These are phyloP conservation scores for Xylariaceae sp. DNA, from an alignment of 2,329 filamentous ascomycete genomes.

Conservation along the genomic window DNA sequence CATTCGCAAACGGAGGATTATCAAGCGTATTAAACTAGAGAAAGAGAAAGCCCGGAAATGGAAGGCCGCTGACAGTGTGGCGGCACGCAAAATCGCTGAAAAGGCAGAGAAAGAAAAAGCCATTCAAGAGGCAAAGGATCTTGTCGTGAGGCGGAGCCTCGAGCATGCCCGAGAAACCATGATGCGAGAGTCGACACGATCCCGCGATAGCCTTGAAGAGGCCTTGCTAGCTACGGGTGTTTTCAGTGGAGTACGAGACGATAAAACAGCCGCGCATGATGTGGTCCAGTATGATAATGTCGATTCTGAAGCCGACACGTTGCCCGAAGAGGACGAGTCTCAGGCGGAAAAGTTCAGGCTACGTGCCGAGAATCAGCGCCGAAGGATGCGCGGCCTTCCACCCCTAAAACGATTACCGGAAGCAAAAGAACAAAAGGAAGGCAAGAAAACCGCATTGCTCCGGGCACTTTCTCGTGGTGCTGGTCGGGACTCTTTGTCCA, in stretches of 20 bases:
- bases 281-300: conserved; percentile 19
- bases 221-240: conserved; percentile 29
- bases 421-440: conserved; percentile 24
- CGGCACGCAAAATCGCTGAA: conserved; percentile 24
- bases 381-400: conserved; percentile 26
- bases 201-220: conserved; percentile 25
- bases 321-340: conserved; percentile 8
- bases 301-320: conserved; percentile 9
- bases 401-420: conserved; percentile 26
- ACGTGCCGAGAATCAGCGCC: conserved; percentile 28
- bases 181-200: conserved; percentile 21
- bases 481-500: conserved; percentile 26
- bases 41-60: conserved; percentile 47
- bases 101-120: conserved; percentile 19
- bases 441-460: conserved; percentile 31
- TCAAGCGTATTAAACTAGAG: conserved; percentile 46
- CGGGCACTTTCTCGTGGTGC: conserved; percentile 24
- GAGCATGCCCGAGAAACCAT: conserved; percentile 19
- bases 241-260: conserved; percentile 26
- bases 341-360: conserved; percentile 23
- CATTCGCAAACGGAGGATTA: conserved; percentile 43
- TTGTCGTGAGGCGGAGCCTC: conserved; percentile 22
- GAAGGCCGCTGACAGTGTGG: conserved; percentile 30
- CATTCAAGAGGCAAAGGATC: conserved; percentile 23
- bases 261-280: conserved; percentile 25